phyloP scores from a whole-genome alignment of 1,284 basidiomycete genomes.

The Cutaneotrichosporon cutaneum region DNA sequence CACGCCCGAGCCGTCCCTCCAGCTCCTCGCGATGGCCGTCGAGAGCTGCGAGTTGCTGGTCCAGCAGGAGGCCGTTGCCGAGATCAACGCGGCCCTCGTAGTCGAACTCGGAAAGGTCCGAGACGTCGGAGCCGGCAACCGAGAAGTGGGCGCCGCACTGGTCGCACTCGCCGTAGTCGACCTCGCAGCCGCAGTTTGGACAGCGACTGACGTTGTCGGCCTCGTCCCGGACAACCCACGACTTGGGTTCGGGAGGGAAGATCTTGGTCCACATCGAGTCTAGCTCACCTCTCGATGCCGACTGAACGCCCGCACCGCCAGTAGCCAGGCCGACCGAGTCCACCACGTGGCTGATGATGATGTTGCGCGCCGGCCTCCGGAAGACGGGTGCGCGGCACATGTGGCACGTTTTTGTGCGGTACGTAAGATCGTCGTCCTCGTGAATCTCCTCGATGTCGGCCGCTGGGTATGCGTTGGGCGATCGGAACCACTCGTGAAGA shows the following conservation, averaged over 20 bases:
- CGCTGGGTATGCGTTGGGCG: conserved; percentile 38
- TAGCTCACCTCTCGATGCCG: conserved; percentile 5
- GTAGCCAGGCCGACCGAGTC: conserved; percentile 36
- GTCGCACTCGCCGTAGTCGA: conserved; percentile 34
- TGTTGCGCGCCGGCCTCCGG: conserved; percentile 43
- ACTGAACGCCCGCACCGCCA: not conserved
- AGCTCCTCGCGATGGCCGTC: conserved; percentile 8
- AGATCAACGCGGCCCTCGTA: not conserved
- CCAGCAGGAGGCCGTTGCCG: not conserved
- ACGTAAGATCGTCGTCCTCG: conserved; percentile 32
- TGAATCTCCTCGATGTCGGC: conserved; percentile 24
- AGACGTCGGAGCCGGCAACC: conserved; percentile 21
- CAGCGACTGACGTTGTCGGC: conserved; percentile 37
- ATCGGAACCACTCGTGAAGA: conserved; percentile 46
- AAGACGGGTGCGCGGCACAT: conserved; percentile 45
- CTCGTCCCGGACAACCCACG: conserved; percentile 36
- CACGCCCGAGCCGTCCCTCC: not conserved
- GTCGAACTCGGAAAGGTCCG: conserved; percentile 5
- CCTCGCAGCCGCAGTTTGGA: conserved; percentile 40
- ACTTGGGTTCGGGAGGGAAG: conserved; percentile 33
- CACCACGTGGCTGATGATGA: conserved; percentile 38
- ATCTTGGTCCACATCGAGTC: conserved; percentile 38
- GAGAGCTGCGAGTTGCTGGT: not conserved
- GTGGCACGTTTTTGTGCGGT: conserved; percentile 47
- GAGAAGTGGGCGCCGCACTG: conserved; percentile 39